Conservation (phyloP, 1,284 basidiomycete genomes). For the Laetiporus sulphureus region DNA sequence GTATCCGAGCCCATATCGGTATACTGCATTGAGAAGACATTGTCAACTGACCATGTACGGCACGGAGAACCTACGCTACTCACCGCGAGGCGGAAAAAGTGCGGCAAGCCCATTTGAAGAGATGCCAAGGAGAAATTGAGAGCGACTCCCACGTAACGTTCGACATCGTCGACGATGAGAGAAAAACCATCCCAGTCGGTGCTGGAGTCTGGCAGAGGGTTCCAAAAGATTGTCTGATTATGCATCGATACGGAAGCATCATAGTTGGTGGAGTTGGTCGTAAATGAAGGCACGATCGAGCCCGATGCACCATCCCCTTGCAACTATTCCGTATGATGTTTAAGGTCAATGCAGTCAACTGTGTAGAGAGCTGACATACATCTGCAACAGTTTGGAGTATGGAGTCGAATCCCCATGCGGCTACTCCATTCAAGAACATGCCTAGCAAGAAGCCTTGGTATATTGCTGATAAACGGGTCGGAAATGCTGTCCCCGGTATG, state of each 20-base stretch:
- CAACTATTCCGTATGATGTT: no score
- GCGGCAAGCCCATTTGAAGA: conserved; percentile 56
- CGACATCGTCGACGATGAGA: conserved; percentile 81
- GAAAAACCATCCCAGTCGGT: conserved; percentile 72
- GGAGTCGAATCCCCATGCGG: conserved; percentile 75
- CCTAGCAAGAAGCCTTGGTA: conserved; percentile 80
- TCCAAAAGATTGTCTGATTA: conserved; percentile 64
- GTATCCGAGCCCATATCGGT: conserved; percentile 39
- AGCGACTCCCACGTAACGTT: conserved; percentile 61
- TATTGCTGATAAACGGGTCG: conserved; percentile 71
- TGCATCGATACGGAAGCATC: conserved; percentile 46
- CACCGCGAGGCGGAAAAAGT: conserved; percentile 82
- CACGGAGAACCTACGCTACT: conserved; percentile 29
- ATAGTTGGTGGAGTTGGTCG: conserved; percentile 65
- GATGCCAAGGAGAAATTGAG: conserved; percentile 63
- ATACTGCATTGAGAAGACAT: conserved; percentile 35
- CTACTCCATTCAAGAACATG: conserved; percentile 73
- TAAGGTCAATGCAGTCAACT: no score
- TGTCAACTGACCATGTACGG: conserved; percentile 6
- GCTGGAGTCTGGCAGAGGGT: conserved; percentile 34
- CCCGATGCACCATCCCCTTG: conserved; percentile 69
- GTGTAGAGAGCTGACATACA: conserved; percentile 48
- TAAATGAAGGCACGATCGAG: conserved; percentile 63
- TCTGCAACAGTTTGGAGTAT: conserved; percentile 74
- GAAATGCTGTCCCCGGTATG: conserved; percentile 76